These are phyloP conservation scores for Nyssa sinensis DNA, from an alignment of 148 eudicot genomes.

Conservation along the genomic window DNA sequence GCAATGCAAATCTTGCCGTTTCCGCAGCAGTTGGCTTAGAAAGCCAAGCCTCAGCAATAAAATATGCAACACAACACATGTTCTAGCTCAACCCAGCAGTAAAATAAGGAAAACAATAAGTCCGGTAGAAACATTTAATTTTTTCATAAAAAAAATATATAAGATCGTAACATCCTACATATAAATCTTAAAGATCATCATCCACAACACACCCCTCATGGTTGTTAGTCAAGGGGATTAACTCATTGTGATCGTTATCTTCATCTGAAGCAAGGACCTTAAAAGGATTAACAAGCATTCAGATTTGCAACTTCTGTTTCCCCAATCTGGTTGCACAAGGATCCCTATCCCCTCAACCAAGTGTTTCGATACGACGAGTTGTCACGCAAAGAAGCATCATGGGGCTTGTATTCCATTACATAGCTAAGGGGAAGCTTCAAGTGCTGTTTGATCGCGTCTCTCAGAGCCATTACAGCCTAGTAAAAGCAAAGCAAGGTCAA, in stretches of 20 bases:
- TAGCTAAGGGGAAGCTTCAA: conserved; percentile 90
- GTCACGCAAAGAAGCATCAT: conserved; percentile 92
- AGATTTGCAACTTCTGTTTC: background rate
- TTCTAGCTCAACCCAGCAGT: no score
- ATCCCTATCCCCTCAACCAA: conserved; percentile 78
- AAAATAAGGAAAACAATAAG: no score
- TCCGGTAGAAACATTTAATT: no score
- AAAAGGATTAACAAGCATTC: background rate
- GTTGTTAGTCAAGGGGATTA: background rate
- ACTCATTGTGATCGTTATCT: background rate
- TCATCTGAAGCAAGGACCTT: no score
- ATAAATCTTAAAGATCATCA: background rate
- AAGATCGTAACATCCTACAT: background rate
- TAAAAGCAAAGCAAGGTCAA: background rate
- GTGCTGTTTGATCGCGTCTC: conserved; percentile 87
- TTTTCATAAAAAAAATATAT: no score
- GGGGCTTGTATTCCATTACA: conserved; percentile 94
- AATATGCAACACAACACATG: no score
- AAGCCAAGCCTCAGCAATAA: no score
- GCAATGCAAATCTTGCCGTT: no score
- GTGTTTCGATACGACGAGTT: conserved; percentile 93
- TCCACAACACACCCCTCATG: background rate
- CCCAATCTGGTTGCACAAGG: background rate
- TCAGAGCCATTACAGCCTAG: conserved; percentile 88
- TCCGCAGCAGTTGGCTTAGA: no score